Evolutionary conservation across 306 rosid genomes (phyloP), one percentile per base, ranked within the genome.

Genomic region (Astragalus glycyphyllos): DNA sequence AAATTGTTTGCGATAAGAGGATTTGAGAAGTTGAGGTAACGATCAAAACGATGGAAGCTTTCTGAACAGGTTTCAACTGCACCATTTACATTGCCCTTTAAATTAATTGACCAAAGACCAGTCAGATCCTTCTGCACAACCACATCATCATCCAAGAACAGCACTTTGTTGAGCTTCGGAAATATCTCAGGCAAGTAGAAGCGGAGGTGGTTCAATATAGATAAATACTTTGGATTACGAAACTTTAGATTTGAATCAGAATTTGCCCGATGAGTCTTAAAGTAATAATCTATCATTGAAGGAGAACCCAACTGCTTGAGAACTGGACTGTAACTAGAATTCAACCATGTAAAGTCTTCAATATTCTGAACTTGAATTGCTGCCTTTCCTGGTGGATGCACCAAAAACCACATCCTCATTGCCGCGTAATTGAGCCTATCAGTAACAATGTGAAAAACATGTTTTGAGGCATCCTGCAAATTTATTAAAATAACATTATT

Each of bases 341-440:
- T 93, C 86, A 93, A 82, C 98, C 98, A 93, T 46, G 97, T 83
- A 68, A 93, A 89, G 40, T 88, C 97, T 79, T 93, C 98, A 77
- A 87, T 80, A 68, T 89, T 93, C 83, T 93, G 88, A 72, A 93
- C 89, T 83, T 93, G 85, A 75, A 93, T 46, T 11, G 96, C 76
- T 61, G 96, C 96, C 68, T 77, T 75, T 48, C 92, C 88, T 0
- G 97, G 97, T 57, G 89, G 90, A 84, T 90, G 89, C 53, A 71
- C 90, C 82, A 88, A 80, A 78, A 93, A 93, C 98, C 98, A 93
- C 96, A 93, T 94, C 75, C 97, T 89, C 98, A 90, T 94, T 17
- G 97, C 98, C 11, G 97, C 98, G 84, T 89, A 94, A 65, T 94
- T 90, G 74, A 94, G 97, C 84, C 86, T 88, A 77, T 94, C 98